phyloP scores from a whole-genome alignment of 768 basidiomycete genomes.

The Punctularia strigosozonata region DNA sequence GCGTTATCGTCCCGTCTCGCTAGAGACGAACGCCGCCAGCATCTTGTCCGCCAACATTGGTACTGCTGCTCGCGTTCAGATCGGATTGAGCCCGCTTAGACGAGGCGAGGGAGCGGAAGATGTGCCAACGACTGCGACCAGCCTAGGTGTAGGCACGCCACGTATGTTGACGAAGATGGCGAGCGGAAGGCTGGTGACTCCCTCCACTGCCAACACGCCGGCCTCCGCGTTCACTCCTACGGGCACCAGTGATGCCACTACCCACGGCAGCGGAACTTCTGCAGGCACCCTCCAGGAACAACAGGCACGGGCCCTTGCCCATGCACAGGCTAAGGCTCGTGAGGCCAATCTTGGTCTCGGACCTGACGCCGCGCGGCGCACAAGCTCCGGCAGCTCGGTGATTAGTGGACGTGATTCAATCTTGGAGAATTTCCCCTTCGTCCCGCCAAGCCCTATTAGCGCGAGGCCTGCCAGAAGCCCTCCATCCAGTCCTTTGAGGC shows the following conservation, averaged over 20 bases:
- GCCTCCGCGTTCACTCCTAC: too few relatives aligned
- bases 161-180: conserved; percentile 45
- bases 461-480: conserved; percentile 65
- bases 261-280: too few relatives aligned
- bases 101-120: conserved; percentile 10
- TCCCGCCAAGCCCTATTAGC: conserved; percentile 85
- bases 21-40: conserved; percentile 7
- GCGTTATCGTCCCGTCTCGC: too few relatives aligned
- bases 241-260: too few relatives aligned
- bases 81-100: conserved; percentile 30
- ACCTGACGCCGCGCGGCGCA: too few relatives aligned
- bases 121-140: conserved; percentile 12
- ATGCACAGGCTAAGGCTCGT: conserved; percentile 49
- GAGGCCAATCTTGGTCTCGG: too few relatives aligned
- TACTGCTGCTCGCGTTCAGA: conserved; percentile 57
- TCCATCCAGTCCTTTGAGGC: conserved; percentile 58
- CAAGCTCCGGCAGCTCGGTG: too few relatives aligned
- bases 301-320: conserved; percentile 50
- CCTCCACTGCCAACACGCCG: conserved; percentile 17
- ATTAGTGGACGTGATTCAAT: too few relatives aligned
- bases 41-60: conserved; percentile 37
- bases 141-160: conserved; percentile 19
- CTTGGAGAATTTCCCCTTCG: conserved; percentile 79
- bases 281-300: conserved; percentile 42
- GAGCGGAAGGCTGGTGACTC: conserved; percentile 48